Base-by-base conservation (phyloP, 805 yeast genomes). In the Jamesozyma piceae region DNA sequence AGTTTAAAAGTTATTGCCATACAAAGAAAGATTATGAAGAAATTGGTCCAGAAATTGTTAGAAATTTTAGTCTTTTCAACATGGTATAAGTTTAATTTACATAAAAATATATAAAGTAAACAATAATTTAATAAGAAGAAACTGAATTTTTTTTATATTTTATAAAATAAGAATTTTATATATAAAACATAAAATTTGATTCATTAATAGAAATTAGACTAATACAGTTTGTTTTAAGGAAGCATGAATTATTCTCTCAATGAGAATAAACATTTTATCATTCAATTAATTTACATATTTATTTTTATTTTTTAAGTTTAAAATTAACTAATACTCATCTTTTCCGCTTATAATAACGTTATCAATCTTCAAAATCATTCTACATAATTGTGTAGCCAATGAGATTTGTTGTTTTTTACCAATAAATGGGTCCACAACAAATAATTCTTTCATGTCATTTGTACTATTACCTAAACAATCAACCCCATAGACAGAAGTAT, bases 1-100 rank as follows among this genome's bases (percentile, higher is more conserved):
- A 92, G 67, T 92, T 92, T 69, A 86, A 83, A 66, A 79, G 94
- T 64, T 89, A 89, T 66, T 92, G 97, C 64, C 92, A 92, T 69
- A 90, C 98, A 20, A 92, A 92, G 70, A 81, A 82, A 59, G 98
- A 92, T 60, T 92, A 92, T 65, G 98, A 92, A 60, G 99, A 92
- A 68, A 82, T 82, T 58, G 99, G 99, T 28, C 98, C 99, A 44
- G 85, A 84, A 57, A 92, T 92, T 57, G 99, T 94, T 37, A 81
- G 99, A 71, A 89, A 90, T 75, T 92, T 92, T 64, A 87, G 96
- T 39, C 72, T 92, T 50, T 90, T 92, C 72, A 82, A 86, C 60
- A 94, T 88, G 57, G 94, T 94, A 68, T n/a, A n/a, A n/a, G n/a
- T n/a, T n/a, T n/a, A n/a, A n/a, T n/a, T n/a, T n/a, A n/a, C n/a